Evolutionary conservation across 306 rosid species (phyloP).

Genomic region (Biancaea sappan): DNA sequence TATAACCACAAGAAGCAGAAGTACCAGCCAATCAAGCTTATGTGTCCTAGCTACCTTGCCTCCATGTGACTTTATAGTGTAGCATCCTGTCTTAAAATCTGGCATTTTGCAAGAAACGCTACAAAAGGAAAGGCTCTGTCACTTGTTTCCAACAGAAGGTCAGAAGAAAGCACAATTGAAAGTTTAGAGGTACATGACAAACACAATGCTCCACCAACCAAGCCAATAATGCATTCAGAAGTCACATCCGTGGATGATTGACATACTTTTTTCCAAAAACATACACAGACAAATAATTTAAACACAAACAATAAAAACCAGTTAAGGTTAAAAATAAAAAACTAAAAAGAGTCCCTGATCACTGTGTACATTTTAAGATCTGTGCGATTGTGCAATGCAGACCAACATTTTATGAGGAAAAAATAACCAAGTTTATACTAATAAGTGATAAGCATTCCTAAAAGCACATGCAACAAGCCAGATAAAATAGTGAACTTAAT

Average conservation of each 20-base stretch:
- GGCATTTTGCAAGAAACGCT: not conserved
- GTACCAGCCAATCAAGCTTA: constrained; percentile 19
- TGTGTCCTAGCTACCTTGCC: constrained; percentile 2
- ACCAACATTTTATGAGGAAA: not conserved
- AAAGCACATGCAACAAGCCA: not conserved
- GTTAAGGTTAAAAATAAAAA: not conserved
- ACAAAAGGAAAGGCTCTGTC: constrained; percentile 13
- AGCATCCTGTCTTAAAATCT: constrained; percentile 5
- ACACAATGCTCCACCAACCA: not conserved
- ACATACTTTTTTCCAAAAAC: not conserved
- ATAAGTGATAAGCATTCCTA: not conserved
- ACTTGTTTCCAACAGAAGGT: not conserved
- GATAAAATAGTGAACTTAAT: not conserved
- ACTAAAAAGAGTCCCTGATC: not conserved
- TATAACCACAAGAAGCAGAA: constrained; percentile 8
- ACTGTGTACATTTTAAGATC: not conserved
- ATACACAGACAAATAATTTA: not conserved
- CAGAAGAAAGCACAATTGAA: not conserved
- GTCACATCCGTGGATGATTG: not conserved
- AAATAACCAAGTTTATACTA: not conserved
- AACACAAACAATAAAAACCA: not conserved
- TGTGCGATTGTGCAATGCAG: not conserved
- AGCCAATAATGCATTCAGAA: not conserved
- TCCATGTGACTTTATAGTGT: constrained; percentile 22
- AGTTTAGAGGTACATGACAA: not conserved